These are phyloP conservation scores for Pseudonitzschia pungens DNA, from an alignment of 108 stramenopile species.

Conservation along the genomic window DNA sequence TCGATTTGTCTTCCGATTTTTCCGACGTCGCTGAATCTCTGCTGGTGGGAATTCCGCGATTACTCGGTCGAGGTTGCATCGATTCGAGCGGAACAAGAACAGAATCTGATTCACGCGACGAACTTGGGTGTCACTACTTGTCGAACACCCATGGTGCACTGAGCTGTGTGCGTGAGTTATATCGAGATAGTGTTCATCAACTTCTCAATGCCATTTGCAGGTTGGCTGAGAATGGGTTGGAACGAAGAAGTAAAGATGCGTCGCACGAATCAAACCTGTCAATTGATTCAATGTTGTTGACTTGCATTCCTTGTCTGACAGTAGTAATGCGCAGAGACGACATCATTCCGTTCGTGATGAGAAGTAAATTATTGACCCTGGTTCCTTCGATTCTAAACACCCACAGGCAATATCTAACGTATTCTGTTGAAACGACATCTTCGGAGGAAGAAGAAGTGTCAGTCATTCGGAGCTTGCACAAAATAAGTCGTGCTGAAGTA, in stretches of 20 bases:
- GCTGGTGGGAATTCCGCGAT: conserved; percentile 43
- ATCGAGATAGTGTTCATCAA: conserved; percentile 23
- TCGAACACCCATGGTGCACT: conserved; percentile 21
- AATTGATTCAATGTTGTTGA: conserved; percentile 28
- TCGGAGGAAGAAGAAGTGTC: not conserved
- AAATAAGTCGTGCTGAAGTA: conserved; percentile 30
- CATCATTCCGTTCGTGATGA: conserved; percentile 2
- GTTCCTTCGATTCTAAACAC: conserved; percentile 1
- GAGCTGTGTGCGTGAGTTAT: not conserved
- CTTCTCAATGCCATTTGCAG: conserved; percentile 16
- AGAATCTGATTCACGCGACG: not conserved
- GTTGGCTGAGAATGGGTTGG: not conserved
- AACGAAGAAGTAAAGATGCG: not conserved
- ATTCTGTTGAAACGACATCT: not conserved
- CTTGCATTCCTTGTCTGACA: conserved; percentile 27
- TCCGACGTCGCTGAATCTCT: conserved; percentile 43
- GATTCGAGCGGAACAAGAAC: not conserved
- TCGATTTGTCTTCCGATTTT: conserved; percentile 13
- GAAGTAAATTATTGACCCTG: not conserved
- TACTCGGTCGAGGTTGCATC: conserved; percentile 38
- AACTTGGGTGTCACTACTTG: conserved; percentile 37
- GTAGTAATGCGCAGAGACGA: conserved; percentile 16
- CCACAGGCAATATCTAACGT: not conserved
- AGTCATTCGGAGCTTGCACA: conserved; percentile 23
- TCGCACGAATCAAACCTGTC: not conserved